phyloP scores from a whole-genome alignment of 805 yeast genomes.

The Candida cerambycidarum region DNA sequence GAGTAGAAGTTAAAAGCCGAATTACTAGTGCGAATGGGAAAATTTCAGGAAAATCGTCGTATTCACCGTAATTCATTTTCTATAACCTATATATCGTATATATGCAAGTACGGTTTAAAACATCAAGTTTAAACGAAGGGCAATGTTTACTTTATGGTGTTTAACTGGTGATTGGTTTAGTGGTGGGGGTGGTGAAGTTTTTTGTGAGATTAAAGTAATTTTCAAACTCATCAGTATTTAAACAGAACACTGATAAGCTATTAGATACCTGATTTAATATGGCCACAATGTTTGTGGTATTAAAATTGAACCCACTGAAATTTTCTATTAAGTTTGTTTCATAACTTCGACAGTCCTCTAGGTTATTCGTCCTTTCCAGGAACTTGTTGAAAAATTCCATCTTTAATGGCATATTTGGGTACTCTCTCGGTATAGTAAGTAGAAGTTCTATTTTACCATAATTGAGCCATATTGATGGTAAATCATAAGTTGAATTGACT shows the following conservation, averaged over 20 bases:
- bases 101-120: neutral
- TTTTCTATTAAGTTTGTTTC: constrained; percentile 30
- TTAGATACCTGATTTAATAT: constrained; percentile 33
- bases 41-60: neutral
- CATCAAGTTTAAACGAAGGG: neutral
- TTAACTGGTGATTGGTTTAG: too few relatives aligned
- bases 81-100: neutral
- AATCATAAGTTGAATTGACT: constrained; percentile 14
- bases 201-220: neutral
- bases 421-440: constrained; percentile 31
- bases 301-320: constrained; percentile 19
- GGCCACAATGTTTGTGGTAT: constrained; percentile 21
- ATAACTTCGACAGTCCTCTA: constrained; percentile 3
- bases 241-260: constrained; percentile 22
- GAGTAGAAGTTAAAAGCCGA: neutral
- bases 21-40: neutral
- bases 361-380: constrained; percentile 23
- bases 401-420: constrained; percentile 26
- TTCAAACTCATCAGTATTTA: neutral
- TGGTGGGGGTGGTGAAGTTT: neutral
- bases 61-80: neutral
- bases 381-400: constrained; percentile 29
- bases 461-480: constrained; percentile 31
- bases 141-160: neutral
- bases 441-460: constrained; percentile 29